These are phyloP conservation scores for Kodamaea fungicola DNA, from an alignment of 1,139 yeast genomes.

Conservation along the genomic window DNA sequence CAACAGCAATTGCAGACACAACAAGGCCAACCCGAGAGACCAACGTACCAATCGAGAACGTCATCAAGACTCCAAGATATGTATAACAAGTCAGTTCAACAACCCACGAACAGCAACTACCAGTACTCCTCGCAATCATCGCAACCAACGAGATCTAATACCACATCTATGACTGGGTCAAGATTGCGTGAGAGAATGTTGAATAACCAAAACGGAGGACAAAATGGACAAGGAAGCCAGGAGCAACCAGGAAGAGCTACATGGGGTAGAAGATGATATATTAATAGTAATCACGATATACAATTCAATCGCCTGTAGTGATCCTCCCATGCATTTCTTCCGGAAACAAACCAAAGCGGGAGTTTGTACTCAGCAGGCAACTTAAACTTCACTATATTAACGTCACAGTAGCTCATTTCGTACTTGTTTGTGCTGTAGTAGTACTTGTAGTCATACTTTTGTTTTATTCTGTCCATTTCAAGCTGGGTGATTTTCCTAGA, in stretches of 20 bases:
- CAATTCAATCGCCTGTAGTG: conserved; percentile 10
- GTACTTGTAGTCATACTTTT: conserved; percentile 32
- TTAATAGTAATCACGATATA: neutral
- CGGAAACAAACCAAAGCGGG: conserved; percentile 69
- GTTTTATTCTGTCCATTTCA: conserved; percentile 13
- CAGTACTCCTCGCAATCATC: conserved; percentile 13
- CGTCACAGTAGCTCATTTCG: conserved; percentile 32
- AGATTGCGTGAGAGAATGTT: conserved; percentile 39
- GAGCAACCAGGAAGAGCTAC: conserved; percentile 16
- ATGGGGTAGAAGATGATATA: conserved; percentile 23
- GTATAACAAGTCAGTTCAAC: conserved; percentile 44
- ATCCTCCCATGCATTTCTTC: conserved; percentile 62
- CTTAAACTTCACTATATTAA: conserved; percentile 40
- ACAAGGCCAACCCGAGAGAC: conserved; percentile 12
- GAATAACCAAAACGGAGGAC: conserved; percentile 12
- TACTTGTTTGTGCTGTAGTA: conserved; percentile 30
- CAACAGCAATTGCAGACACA: conserved; percentile 9
- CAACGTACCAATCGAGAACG: conserved; percentile 31
- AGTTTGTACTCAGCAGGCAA: conserved; percentile 61
- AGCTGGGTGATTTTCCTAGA: neutral
- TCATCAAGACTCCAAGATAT: conserved; percentile 40
- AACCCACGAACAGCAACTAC: conserved; percentile 37
- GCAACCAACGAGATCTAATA: conserved; percentile 24
- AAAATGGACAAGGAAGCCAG: conserved; percentile 2
- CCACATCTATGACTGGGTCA: conserved; percentile 25